Base-by-base conservation (phyloP, 2,329 filamentous ascomycete genomes). In the Venturia asperata region DNA sequence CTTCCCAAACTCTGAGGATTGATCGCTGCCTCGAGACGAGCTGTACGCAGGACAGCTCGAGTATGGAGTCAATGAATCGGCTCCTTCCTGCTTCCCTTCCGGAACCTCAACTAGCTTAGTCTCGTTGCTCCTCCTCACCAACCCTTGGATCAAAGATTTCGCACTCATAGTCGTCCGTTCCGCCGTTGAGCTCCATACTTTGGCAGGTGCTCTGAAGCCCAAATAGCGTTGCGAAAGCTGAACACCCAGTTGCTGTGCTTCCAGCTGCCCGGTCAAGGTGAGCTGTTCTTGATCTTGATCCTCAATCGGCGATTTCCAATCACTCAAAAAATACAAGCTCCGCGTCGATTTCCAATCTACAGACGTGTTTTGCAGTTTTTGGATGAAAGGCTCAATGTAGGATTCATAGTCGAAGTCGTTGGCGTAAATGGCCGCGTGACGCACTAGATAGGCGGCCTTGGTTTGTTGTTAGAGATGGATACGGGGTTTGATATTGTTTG, bases 21-120 rank as follows among this genome's bases (percentile, higher is more conserved):
- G 81, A 3, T 85, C 76, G 69, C 81, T 83, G 2, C 85, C 85
- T 3, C 79, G 77, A 2, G 82, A 82, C 1, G 79, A 79, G 56
- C 81, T 84, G 73, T 87, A 89, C 15, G 81, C 83, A 15, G 85
- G 84, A 69, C 87, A 89, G 47, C 81, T 81, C 71, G 84, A 83
- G 74, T 89, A 88, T 0, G 86, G 85, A 0, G 86, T 88, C 68
- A 88, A 73, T 60, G 78, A 81, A 70, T 88, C 78, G 10, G 85
- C 86, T 21, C 85, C 85, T 2, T 80, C 76, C 67, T 85, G 77
- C 65, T 83, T 71, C 24, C 80, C 81, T 72, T 88, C 85, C 67
- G 81, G 81, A 63, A 88, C 76, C 68, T 78, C 77, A 56, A 85
- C 79, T 9, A 85, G 77, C 60, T 82, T 75, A 67, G 86, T 85